A percentile compares a stretch with the other conserved stretches of the same genome.
Evolutionary conservation across 768 basidiomycete species (phyloP).

Genomic region (Boletus rubropictus): DNA sequence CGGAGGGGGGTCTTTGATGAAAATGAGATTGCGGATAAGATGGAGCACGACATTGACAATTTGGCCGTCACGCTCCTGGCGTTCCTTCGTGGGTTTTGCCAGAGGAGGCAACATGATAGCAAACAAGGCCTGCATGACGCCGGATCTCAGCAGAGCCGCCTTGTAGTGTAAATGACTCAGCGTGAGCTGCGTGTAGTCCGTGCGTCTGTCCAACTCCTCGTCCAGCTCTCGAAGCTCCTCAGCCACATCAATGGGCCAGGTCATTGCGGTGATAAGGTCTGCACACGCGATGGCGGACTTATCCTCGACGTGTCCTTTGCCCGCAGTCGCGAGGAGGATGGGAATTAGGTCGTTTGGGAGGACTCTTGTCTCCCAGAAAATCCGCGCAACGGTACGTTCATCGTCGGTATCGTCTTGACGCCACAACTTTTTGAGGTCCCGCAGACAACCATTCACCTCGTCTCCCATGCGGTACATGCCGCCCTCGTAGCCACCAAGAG

Average conservation of each 20-base stretch:
- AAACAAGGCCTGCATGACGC: conserved; percentile 66
- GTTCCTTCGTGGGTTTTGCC: conserved; percentile 60
- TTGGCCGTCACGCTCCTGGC: conserved; percentile 76
- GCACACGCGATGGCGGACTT: conserved; percentile 77
- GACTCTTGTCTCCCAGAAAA: conserved; percentile 85
- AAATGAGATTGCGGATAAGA: conserved; percentile 87
- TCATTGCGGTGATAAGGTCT: conserved; percentile 94
- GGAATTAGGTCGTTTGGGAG: conserved; percentile 84
- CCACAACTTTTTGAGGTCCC: conserved; percentile 95
- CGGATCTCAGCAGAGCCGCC: conserved; percentile 57
- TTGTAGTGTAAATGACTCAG: conserved; percentile 88
- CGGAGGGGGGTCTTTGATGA: conserved; percentile 80
- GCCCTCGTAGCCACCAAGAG: conserved; percentile 70
- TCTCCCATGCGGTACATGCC: conserved; percentile 72
- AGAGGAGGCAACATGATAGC: conserved; percentile 74
- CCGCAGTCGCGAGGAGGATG: conserved; percentile 76
- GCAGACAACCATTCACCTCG: conserved; percentile 76
- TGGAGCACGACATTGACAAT: conserved; percentile 85
- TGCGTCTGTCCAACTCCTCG: conserved; percentile 69
- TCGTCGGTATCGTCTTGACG: conserved; percentile 95
- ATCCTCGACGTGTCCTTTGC: conserved; percentile 72
- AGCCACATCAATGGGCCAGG: conserved; percentile 96
- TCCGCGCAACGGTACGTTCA: conserved; percentile 89
- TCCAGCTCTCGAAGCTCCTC: conserved; percentile 90
- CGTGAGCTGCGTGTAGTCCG: conserved; percentile 84